phyloP scores from a whole-genome alignment of 257 asterid genomes.

The Solanum verrucosum region DNA sequence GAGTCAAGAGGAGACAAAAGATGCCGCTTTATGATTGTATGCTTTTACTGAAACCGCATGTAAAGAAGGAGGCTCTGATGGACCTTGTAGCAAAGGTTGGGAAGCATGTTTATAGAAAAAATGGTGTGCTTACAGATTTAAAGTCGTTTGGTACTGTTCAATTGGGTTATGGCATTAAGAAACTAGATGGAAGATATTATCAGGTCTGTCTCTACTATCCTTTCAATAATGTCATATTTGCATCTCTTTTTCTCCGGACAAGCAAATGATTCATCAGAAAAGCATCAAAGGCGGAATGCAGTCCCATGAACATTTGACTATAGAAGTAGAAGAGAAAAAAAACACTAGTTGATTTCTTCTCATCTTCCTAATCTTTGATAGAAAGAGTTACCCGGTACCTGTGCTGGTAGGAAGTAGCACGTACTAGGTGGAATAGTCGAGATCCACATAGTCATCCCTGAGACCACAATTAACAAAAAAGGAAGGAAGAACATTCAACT shows the following conservation, averaged over 20 bases:
- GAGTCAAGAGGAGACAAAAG: conserved; percentile 4
- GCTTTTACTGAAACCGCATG: conserved; percentile 69
- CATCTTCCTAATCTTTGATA: background rate
- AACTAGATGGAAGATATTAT: conserved; percentile 73
- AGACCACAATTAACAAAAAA: background rate
- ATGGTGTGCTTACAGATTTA: conserved; percentile 64
- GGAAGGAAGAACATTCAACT: background rate
- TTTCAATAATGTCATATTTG: background rate
- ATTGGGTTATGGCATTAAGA: conserved; percentile 83
- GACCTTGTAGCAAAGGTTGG: conserved; percentile 55
- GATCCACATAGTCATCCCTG: rapidly evolving
- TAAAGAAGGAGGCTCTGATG: conserved; percentile 23
- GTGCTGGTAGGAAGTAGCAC: background rate
- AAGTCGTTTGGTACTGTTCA: conserved; percentile 48
- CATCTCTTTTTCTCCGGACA: background rate
- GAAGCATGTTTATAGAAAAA: conserved; percentile 56
- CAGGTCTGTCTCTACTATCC: conserved; percentile 32
- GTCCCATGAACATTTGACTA: background rate
- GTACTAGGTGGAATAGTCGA: background rate
- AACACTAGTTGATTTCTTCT: background rate
- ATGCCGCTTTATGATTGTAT: conserved; percentile 95
- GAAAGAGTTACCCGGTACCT: background rate
- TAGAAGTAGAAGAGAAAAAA: background rate
- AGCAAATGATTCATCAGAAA: background rate
- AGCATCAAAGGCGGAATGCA: background rate